Conservation (phyloP, 805 yeast genomes). For the Saturnispora saitoi region DNA sequence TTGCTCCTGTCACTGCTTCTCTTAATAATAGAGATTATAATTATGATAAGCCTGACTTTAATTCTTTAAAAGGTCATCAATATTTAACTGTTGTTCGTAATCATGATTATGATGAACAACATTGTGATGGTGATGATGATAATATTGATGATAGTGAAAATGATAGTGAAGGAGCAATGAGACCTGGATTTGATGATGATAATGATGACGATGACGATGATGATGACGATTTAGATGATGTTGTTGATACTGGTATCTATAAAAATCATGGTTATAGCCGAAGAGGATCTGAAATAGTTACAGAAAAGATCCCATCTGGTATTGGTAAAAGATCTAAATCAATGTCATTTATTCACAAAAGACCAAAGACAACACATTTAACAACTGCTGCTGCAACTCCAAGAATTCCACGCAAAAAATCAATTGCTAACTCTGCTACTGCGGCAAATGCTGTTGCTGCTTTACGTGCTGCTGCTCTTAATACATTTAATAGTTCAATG, state of each 20-base stretch:
- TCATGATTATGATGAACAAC: background rate
- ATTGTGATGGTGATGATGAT: conserved; percentile 7
- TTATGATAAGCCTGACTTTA: conserved; percentile 6
- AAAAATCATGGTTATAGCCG: conserved; percentile 21
- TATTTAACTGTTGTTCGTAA: conserved; percentile 6
- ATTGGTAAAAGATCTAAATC: conserved; percentile 53
- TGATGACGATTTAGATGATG: conserved; percentile 31
- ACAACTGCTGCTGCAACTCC: conserved; percentile 85
- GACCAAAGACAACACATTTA: conserved; percentile 30
- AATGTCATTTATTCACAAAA: conserved; percentile 50
- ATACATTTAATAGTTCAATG: conserved; percentile 35
- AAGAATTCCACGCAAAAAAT: conserved; percentile 52
- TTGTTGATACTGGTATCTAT: conserved; percentile 26
- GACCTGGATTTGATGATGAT: conserved; percentile 23
- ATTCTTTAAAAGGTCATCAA: conserved; percentile 8
- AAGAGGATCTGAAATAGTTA: conserved; percentile 29
- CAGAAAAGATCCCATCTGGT: conserved; percentile 33
- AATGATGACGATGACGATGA: conserved; percentile 33
- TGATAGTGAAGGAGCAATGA: conserved; percentile 13
- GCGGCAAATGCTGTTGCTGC: conserved; percentile 74
- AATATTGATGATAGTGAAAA: conserved; percentile 8
- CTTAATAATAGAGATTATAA: conserved; percentile 19
- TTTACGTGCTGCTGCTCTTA: conserved; percentile 56
- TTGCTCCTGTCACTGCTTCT: conserved; percentile 74
- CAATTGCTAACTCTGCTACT: conserved; percentile 47